A percentile compares a stretch with the other conserved stretches of the same genome.
Evolutionary conservation across 2,329 filamentous ascomycete genomes (phyloP).

Genomic region (Coniochaeta ligniaria): DNA sequence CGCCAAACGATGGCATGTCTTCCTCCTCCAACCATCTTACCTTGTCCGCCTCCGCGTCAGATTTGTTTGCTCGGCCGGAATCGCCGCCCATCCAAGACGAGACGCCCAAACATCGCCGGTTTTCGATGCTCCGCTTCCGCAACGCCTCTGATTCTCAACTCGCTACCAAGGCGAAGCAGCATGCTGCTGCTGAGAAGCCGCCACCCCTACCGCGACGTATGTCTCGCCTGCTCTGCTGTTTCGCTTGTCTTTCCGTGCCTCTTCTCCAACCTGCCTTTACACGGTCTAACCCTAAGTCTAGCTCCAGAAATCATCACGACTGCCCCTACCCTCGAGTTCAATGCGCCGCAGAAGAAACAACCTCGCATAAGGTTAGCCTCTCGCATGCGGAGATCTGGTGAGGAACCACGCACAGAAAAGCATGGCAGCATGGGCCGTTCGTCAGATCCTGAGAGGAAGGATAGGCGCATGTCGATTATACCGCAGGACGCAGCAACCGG

Average conservation of each 20-base stretch:
- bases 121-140: constrained; percentile 68
- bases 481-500: constrained; percentile 26
- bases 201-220: constrained; percentile 54
- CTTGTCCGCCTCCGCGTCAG: constrained; percentile 14
- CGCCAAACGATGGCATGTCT: constrained; percentile 18
- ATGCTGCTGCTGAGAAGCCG: constrained; percentile 43
- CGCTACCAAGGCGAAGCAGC: constrained; percentile 65
- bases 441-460: constrained; percentile 25
- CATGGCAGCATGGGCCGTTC: constrained; percentile 6
- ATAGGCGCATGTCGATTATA: constrained; percentile 32
- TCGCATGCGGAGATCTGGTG: constrained; percentile 45
- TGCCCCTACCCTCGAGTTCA: constrained; percentile 66
- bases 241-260: constrained; percentile 3
- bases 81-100: constrained; percentile 49
- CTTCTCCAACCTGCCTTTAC: too few relatives aligned
- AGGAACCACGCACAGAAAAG: constrained; percentile 31
- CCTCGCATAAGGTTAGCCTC: constrained; percentile 47
- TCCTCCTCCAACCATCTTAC: constrained; percentile 15
- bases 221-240: constrained; percentile 13
- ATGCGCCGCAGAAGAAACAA: constrained; percentile 44
- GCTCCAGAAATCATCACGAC: constrained; percentile 82
- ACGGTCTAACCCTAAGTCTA: constrained; percentile 19
- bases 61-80: constrained; percentile 27
- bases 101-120: constrained; percentile 50
- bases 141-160: constrained; percentile 92